Evolutionary conservation across 441 rosid species (phyloP).

Genomic region (Euphorbia schlechtendalii): DNA sequence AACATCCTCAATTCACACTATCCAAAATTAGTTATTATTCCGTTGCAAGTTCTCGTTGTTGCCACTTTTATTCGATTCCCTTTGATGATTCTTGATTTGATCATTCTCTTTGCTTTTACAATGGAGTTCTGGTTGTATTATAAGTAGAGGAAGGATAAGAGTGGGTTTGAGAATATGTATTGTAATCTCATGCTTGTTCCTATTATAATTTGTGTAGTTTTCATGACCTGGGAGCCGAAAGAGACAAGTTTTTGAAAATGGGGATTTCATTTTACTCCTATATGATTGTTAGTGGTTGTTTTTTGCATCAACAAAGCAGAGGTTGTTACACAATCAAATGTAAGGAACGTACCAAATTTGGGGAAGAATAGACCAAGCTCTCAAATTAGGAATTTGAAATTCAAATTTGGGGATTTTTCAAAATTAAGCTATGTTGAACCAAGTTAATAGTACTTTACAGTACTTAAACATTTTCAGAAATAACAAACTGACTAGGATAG

Average conservation of each 20-base stretch:
- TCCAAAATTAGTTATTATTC: conserved; percentile 55
- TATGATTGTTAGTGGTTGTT: conserved; percentile 62
- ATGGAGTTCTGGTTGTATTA: conserved; percentile 68
- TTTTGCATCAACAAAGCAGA: conserved; percentile 54
- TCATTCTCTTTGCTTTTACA: conserved; percentile 58
- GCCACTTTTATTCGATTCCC: conserved; percentile 35
- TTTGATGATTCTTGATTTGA: conserved; percentile 34
- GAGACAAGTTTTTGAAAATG: conserved; percentile 90
- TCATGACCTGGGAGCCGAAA: conserved; percentile 46
- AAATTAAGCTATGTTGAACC: too few species aligned
- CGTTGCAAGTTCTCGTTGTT: conserved; percentile 52
- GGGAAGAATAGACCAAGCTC: too few species aligned
- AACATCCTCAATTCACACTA: conserved; percentile 41
- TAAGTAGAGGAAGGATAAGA: conserved; percentile 56
- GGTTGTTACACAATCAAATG: conserved; percentile 78
- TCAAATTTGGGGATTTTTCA: too few species aligned
- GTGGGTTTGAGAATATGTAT: conserved; percentile 75
- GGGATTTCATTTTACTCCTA: conserved; percentile 65
- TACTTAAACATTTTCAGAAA: too few species aligned
- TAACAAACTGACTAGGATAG: too few species aligned
- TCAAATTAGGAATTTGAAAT: too few species aligned
- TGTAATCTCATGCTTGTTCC: conserved; percentile 79
- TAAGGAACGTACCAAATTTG: too few species aligned
- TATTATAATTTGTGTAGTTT: conserved; percentile 46
- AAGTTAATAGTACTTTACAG: too few species aligned